Evolutionary conservation across 768 basidiomycete genomes (phyloP).

Genomic region (Lactarius evosmus): DNA sequence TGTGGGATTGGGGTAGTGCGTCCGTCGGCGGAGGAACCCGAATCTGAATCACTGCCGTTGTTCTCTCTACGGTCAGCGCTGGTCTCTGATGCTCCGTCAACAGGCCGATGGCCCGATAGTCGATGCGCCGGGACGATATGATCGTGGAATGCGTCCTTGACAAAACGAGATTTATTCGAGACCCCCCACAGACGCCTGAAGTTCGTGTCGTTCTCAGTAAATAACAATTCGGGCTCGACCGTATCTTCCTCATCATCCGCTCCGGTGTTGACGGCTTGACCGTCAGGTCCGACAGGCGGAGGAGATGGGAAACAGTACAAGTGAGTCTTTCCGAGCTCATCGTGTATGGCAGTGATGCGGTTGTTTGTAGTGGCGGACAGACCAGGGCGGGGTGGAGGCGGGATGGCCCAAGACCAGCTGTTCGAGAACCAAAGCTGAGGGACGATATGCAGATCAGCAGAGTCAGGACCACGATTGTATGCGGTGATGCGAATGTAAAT

Average conservation of each 20-base stretch:
- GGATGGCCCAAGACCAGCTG: constrained; percentile 91
- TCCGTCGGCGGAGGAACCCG: constrained; percentile 44
- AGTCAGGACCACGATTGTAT: constrained; percentile 95
- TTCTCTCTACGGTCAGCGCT: constrained; percentile 15
- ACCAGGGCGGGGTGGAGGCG: constrained; percentile 62
- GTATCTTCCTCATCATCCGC: constrained; percentile 63
- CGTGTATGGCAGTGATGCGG: constrained; percentile 70
- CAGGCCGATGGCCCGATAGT: constrained; percentile 40
- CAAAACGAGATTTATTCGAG: constrained; percentile 74
- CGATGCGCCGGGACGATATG: constrained; percentile 89
- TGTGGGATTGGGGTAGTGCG: constrained; percentile 51
- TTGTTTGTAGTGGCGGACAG: constrained; percentile 55
- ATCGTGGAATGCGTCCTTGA: constrained; percentile 98
- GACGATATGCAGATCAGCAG: constrained; percentile 89
- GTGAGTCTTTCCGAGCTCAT: constrained; percentile 68
- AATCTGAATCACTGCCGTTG: constrained; percentile 34
- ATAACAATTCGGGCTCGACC: constrained; percentile 81
- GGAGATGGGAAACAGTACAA: constrained; percentile 91
- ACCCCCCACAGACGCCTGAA: constrained; percentile 88
- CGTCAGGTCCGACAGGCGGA: constrained; percentile 76
- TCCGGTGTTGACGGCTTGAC: constrained; percentile 44
- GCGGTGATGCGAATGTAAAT: constrained; percentile 91
- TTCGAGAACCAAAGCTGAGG: constrained; percentile 98
- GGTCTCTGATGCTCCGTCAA: constrained; percentile 24
- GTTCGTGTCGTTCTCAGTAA: constrained; percentile 98